Base-by-base conservation (phyloP, 1,284 basidiomycete species). In the Takashimella koratensis region DNA sequence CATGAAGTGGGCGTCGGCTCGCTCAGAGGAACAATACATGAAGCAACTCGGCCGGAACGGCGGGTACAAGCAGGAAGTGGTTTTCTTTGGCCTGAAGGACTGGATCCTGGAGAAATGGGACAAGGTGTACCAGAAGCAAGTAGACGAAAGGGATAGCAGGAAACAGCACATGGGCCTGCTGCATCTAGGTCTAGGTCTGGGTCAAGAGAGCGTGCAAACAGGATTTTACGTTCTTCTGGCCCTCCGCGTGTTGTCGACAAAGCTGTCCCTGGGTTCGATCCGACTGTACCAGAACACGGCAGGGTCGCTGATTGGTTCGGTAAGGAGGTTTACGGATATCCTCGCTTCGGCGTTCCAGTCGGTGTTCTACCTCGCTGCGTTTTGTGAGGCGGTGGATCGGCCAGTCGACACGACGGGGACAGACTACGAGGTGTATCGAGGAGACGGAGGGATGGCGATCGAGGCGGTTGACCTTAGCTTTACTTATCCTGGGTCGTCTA, bases 101-200 rank as follows among this genome's bases (percentile, higher is more conserved):
- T 91, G 88, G 88, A 84, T 90, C 53, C 75, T 91, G 53, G 79
- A 81, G 51, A 82, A 82, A 2, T 91, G 88, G 88, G 80, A 84
- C 26, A 30, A 39, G 20, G 19, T 61, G 13, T 30, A 45, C 49
- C 22, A 43, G n/a, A 25, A 42, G 5, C 51, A 54, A 47, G 45
- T 55, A 22, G 24, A 47, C 4, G 58, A 56, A 27, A 36, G 54
- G 49, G 22, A 40, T 22, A 22, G 41, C 16, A 42, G 41, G 20
- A 21, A 25, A 43, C 4, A 20, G 45, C 40, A 44, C 21, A 25
- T 36, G 20, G 47, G 52, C 19, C 20, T 49, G 30, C 10, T 53
- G 11, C 43, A 54, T 22, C 40, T 64, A 3, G 52, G 60, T 11
- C 36, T 66, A 5, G 53, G 50, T 1, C 21, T 63, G 23, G 50